Evolutionary conservation across 495 filamentous ascomycete genomes (phyloP).

Genomic region (Xylaria scruposa): DNA sequence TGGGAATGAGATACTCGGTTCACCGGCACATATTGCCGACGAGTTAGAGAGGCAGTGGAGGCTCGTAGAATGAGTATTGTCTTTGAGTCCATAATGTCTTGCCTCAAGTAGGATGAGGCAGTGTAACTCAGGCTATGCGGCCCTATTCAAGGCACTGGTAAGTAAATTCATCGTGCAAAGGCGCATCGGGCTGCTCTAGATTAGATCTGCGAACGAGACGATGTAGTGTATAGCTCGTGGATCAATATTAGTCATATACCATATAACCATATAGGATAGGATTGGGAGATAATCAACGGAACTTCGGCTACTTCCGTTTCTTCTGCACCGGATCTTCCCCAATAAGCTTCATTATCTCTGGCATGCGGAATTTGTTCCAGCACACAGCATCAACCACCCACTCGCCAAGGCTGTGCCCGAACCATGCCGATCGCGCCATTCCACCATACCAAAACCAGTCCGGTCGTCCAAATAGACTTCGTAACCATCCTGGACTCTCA

Average conservation of each 20-base stretch:
- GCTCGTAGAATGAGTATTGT: slow-evolving; percentile 12
- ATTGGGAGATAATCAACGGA: background rate
- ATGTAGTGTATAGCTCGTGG: background rate
- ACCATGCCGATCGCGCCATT: slow-evolving; percentile 42
- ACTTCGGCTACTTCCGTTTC: slow-evolving; percentile 34
- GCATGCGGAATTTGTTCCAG: slow-evolving; percentile 48
- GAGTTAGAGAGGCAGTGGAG: slow-evolving; percentile 13
- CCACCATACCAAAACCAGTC: slow-evolving; percentile 59
- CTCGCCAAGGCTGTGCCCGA: slow-evolving; percentile 46
- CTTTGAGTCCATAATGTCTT: background rate
- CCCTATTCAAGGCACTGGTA: background rate
- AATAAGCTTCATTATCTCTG: slow-evolving; percentile 46
- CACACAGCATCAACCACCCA: slow-evolving; percentile 48
- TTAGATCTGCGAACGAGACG: background rate
- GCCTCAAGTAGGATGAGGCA: background rate
- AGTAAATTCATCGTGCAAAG: background rate
- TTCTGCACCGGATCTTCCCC: slow-evolving; percentile 31
- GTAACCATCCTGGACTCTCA: slow-evolving; percentile 43
- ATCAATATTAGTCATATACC: background rate
- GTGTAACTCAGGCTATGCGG: background rate
- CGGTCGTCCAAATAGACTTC: slow-evolving; percentile 46
- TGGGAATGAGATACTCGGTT: slow-evolving; percentile 10
- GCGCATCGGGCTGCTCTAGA: background rate
- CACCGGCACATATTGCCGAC: slow-evolving; percentile 4
- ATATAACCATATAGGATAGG: background rate